Evolutionary conservation across 1,284 basidiomycete genomes (phyloP), one percentile per base, ranked within the genome.

Genomic region (Termitomyces sp.): DNA sequence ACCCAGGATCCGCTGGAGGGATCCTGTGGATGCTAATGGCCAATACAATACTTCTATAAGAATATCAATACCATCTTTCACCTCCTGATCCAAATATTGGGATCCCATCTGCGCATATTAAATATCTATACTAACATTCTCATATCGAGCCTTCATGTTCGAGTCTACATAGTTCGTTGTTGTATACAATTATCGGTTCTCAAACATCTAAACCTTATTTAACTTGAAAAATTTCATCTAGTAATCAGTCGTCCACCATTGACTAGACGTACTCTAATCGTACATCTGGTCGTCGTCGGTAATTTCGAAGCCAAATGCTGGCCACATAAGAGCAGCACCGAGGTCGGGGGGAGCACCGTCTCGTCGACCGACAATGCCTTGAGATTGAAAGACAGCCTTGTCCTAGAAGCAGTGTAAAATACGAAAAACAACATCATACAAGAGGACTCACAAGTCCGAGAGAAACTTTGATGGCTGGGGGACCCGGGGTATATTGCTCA

Each of bases 381-480:
- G 70, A 45, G 73, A 70, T 52, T 79, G 72, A 52, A 75, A 78
- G 35, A 78, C 72, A 26, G 69, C 69, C 53, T 72, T 70, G 18
- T 61, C 71, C 73, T 76, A 61, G 28, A 18, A 8, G 31, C 28
- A 37, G 11, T 30, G 33, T 42, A 7, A 42, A 14, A 48, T 19
- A 38, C 19, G 24, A 14, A 30, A 34, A 30, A 19, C 7, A 26
- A 21, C 33, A 8, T 54, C 5, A 21, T n/a, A 44, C 14, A 50
- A 21, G 33, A 46, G 14, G 1, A 72, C 75, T 54, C 49, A 79
- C 77, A 24, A 85, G 63, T 2, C 86, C 86, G 24, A 89, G 73
- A 0, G 86, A 81, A 13, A 90, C 74, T 67, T 88, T 88, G 73
- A 89, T 88, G 44, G 75, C 80, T 4, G 84, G 84, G 14, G 72